Evolutionary conservation across 2,329 filamentous ascomycete species (phyloP).

Genomic region (Lachnum nothofagi): DNA sequence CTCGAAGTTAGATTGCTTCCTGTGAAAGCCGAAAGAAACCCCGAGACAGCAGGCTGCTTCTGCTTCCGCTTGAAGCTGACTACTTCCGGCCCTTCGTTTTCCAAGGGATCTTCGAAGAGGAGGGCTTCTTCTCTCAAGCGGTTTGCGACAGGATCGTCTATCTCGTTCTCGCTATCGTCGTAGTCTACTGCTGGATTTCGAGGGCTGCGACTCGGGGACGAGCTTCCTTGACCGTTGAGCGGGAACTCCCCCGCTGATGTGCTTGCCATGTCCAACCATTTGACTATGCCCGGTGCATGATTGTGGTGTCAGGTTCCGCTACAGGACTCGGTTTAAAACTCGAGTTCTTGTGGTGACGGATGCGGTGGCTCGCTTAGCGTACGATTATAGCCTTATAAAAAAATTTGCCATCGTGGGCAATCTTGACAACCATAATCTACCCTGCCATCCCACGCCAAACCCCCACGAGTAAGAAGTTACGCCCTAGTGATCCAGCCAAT

Average conservation of each 20-base stretch:
- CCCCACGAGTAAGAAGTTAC: too few species aligned
- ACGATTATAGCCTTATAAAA: too few species aligned
- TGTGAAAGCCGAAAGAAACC: slow-evolving; percentile 28
- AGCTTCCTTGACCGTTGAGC: slow-evolving; percentile 18
- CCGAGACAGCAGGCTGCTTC: slow-evolving; percentile 34
- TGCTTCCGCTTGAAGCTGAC: slow-evolving; percentile 70
- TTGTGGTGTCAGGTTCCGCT: slow-evolving; percentile 1
- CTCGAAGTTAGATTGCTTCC: slow-evolving; percentile 18
- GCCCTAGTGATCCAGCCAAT: too few species aligned
- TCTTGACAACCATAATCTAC: too few species aligned
- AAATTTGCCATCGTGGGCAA: too few species aligned
- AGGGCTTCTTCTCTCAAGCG: slow-evolving; percentile 34
- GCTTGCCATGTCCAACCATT: slow-evolving; percentile 31
- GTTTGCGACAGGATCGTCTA: slow-evolving; percentile 31
- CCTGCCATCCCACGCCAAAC: too few species aligned
- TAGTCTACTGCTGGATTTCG: slow-evolving; percentile 23
- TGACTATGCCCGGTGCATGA: slow-evolving; percentile 13
- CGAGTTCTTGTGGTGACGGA: too few species aligned
- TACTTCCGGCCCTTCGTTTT: slow-evolving; percentile 44
- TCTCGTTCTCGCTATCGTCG: slow-evolving; percentile 41
- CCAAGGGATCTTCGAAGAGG: slow-evolving; percentile 53
- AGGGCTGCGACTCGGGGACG: slow-evolving; percentile 25
- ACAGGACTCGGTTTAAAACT: background rate
- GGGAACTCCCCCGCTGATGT: slow-evolving; percentile 25
- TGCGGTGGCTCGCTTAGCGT: too few species aligned